These are phyloP conservation scores for Candida anglica DNA, from an alignment of 805 yeast species.

Conservation along the genomic window DNA sequence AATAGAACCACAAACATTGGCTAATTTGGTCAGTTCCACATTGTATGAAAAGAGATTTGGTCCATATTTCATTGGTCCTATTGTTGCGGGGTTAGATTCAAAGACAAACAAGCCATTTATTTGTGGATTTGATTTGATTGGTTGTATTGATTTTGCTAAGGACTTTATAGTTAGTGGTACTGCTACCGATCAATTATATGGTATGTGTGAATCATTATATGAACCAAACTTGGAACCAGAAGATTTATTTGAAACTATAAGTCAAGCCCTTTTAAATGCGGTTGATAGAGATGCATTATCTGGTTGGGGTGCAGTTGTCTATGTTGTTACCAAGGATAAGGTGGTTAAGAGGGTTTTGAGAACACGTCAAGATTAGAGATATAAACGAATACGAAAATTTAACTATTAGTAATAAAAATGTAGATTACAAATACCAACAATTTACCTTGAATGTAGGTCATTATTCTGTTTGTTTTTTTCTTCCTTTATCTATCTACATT, in stretches of 20 bases:
- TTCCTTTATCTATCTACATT: too few relatives aligned
- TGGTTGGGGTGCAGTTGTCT: slow-evolving; percentile 98
- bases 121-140: slow-evolving; percentile 94
- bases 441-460: too few relatives aligned
- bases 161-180: slow-evolving; percentile 97
- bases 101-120: slow-evolving; percentile 81
- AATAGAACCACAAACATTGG: slow-evolving; percentile 91
- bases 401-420: too few relatives aligned
- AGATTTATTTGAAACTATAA: slow-evolving; percentile 90
- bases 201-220: slow-evolving; percentile 96
- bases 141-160: slow-evolving; percentile 91
- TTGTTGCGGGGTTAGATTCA: slow-evolving; percentile 91
- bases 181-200: slow-evolving; percentile 93
- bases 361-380: slow-evolving; percentile 93
- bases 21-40: slow-evolving; percentile 86
- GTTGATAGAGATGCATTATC: slow-evolving; percentile 96
- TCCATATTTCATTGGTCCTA: slow-evolving; percentile 94
- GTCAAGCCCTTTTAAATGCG: slow-evolving; percentile 90
- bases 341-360: slow-evolving; percentile 82
- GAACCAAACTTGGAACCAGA: slow-evolving; percentile 94
- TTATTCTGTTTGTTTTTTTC: too few relatives aligned
- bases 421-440: too few relatives aligned
- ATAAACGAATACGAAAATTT: neutral
- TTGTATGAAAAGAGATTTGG: slow-evolving; percentile 91
- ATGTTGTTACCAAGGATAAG: slow-evolving; percentile 86